Base-by-base conservation (phyloP, 768 basidiomycete species). In the Tulasnella sp. region DNA sequence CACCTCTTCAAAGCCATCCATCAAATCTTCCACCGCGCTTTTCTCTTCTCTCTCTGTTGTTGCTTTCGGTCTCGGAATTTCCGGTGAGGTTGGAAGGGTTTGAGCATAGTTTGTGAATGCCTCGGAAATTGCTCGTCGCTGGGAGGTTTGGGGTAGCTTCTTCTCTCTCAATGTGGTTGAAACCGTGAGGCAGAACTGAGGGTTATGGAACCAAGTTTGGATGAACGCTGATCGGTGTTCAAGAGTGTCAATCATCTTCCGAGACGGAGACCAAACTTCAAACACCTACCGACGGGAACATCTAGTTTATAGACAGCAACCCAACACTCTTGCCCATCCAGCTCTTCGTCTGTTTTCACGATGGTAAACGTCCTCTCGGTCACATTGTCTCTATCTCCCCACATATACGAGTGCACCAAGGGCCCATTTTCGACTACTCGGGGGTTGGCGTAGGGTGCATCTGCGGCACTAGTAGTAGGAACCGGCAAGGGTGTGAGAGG, bases 131-230 rank as follows among this genome's bases (percentile, higher is more conserved):
- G 85, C 83, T 75, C 84, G 82, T 40, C 86, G 82, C 7, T 84
- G 84, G 8, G 88, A 85, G 2, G 88, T 89, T 18, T 88, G 82
- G 19, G 88, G 85, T 9, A 93, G 84, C 0, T 92, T 89, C 82
- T 91, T 93, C 34, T 97, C 94, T 74, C 96, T 90, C n/a, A 97
- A 86, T 0, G 96, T 98, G n/a, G 91, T 88, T 3, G 94, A 95
- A 4, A 92, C 88, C 0, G 96, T 98, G 39, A 98, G 85, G 82
- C 93, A 95, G 38, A 98, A 88, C 16, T 97, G 85, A 14, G 96
- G 96, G 80, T 96, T 90, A 3, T 86, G 82, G 73, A 92, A 89
- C 44, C 88, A 87, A 21, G 95, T 90, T 42, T 91, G 89, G 39
- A 96, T 85, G 84, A 92, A 96, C 0, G 93, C 95, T 96, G 21